Conservation (phyloP, 2,329 filamentous ascomycete species). For the Diplodia corticola region DNA sequence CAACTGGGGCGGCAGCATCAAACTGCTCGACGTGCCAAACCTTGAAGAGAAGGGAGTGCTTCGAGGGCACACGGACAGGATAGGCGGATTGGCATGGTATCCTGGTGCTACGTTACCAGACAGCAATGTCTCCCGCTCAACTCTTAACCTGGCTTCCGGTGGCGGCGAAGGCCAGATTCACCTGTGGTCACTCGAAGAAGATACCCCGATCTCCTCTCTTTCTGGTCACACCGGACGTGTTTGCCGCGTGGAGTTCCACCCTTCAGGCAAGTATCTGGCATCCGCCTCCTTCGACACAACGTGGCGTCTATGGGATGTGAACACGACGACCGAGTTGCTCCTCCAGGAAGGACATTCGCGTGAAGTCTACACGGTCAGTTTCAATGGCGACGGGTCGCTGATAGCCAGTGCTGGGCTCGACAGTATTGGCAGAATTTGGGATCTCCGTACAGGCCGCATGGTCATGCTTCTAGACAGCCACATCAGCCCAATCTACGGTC, state of each 20-base stretch:
- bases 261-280: slow-evolving; percentile 83
- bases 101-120: slow-evolving; percentile 75
- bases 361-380: slow-evolving; percentile 86
- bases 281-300: slow-evolving; percentile 95
- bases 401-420: slow-evolving; percentile 91
- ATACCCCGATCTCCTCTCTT: slow-evolving; percentile 80
- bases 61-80: slow-evolving; percentile 82
- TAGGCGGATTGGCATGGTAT: slow-evolving; percentile 88
- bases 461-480: slow-evolving; percentile 95
- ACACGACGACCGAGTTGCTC: slow-evolving; percentile 78
- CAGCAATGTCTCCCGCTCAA: slow-evolving; percentile 67
- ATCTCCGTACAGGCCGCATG: slow-evolving; percentile 85
- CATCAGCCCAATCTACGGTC: slow-evolving; percentile 87
- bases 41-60: slow-evolving; percentile 74
- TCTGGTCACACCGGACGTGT: slow-evolving; percentile 84
- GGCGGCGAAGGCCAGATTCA: slow-evolving; percentile 86
- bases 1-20: slow-evolving; percentile 89
- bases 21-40: slow-evolving; percentile 79
- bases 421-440: slow-evolving; percentile 94
- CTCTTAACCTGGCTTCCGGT: slow-evolving; percentile 84
- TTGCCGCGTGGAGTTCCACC: slow-evolving; percentile 91
- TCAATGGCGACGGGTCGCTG: slow-evolving; percentile 88
- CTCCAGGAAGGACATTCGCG: slow-evolving; percentile 93
- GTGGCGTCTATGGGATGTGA: slow-evolving; percentile 94
- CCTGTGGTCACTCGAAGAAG: slow-evolving; percentile 84